Conservation (phyloP, 371 early-diverging fungal species). For the Umbelopsis sp. region DNA sequence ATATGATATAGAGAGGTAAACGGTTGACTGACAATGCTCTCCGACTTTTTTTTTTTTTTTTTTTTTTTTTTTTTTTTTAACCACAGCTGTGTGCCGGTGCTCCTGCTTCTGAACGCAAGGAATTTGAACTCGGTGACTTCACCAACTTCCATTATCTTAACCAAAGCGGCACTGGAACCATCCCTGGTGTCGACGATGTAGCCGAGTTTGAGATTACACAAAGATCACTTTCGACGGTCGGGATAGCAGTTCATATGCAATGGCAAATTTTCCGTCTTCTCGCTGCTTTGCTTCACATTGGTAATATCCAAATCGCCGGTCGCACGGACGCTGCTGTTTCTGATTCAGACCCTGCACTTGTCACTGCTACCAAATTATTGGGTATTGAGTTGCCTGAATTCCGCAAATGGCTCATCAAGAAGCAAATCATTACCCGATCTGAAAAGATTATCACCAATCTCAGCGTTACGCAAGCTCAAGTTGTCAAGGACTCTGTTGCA, state of each 20-base stretch:
- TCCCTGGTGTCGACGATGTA: constrained; percentile 89
- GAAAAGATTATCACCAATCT: constrained; percentile 86
- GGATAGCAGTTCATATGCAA: constrained; percentile 83
- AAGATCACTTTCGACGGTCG: constrained; percentile 83
- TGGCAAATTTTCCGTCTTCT: constrained; percentile 89
- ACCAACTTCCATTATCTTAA: constrained; percentile 85
- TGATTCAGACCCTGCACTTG: constrained; percentile 75
- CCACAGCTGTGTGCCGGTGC: constrained; percentile 84
- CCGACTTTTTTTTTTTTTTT: background rate
- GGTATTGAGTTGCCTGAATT: constrained; percentile 77
- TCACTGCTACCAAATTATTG: constrained; percentile 69
- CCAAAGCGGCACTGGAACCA: constrained; percentile 82
- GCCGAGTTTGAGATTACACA: constrained; percentile 90
- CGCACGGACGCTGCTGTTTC: constrained; percentile 71
- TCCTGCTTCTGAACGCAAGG: constrained; percentile 79
- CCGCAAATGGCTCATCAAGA: constrained; percentile 87
- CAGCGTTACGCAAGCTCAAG: constrained; percentile 72
- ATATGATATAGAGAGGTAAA: background rate
- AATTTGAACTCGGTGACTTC: constrained; percentile 76
- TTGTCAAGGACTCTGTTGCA: constrained; percentile 92
- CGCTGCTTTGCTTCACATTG: constrained; percentile 91
- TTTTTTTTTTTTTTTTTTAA: background rate
- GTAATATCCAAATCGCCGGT: constrained; percentile 87
- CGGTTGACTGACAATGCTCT: background rate
- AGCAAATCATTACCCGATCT: constrained; percentile 83